Evolutionary conservation across 352 stramenopile genomes (phyloP), one percentile per base, ranked within the genome.

Genomic region (Aphanomyces cochlioides): DNA sequence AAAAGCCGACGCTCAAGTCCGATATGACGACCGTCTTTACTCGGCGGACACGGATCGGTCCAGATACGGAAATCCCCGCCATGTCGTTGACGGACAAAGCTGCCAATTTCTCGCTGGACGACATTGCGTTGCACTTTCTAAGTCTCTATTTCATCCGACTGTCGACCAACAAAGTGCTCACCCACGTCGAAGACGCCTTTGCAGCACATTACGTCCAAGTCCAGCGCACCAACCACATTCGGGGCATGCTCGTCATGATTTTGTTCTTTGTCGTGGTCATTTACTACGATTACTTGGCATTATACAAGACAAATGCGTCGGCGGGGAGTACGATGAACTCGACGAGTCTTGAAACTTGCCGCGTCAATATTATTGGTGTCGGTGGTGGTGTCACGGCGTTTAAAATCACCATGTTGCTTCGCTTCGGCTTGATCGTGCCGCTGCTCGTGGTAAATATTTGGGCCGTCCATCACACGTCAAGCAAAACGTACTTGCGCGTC

Each of bases 131-230:
- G 53, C 85, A 93, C 73, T 83, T 83, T 45, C 73, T 90, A 43
- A 92, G 82, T 48, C 77, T 92, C 56, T 91, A 92, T 69, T 93
- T 93, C 64, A 88, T 90, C 75, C 89, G 87, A 72, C 84, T 92
- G 72, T 85, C 78, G 45, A 88, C 82, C 12, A 80, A 83, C 7
- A 73, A 76, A 0, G 82, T 90, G 19, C 89, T 92, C 39, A 74
- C 77, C 34, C 87, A 90, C 66, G 90, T 93, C 82, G 85, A 93
- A 66, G 73, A 85, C 57, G 88, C 82, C 19, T 91, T 93, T 66
- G 75, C 82, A 47, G 88, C 89, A 54, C 87, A 93, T 74, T 91
- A 90, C 72, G 82, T 83, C 48, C 90, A 85, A 56, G 80, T 80
- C 4, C 85, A 93, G 66, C 79, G 75, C 8, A 78, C 79, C 21